Evolutionary conservation across 2,329 filamentous ascomycete genomes (phyloP), one percentile per base, ranked within the genome.

Genomic region (Penicillium sp.): DNA sequence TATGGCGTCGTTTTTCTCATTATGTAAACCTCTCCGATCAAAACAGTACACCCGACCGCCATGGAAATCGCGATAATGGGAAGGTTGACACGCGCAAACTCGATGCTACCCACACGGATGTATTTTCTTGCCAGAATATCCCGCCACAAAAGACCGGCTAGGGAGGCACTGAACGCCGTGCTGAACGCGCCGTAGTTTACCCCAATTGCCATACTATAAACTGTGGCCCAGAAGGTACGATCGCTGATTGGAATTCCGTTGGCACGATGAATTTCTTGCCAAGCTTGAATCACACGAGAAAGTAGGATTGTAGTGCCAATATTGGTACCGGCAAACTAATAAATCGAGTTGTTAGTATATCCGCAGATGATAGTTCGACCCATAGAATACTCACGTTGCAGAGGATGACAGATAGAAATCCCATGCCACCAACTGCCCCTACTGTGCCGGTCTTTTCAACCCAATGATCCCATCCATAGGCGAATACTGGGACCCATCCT

Each of bases 181-280:
- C 86, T 89, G 64, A 90, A 90, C 0, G 87, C 88, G 3, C 87
- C 87, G 51, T 85, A 90, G 67, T 91, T 90, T 54, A 90, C 85
- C 2, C 87, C 87, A 0, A 91, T 72, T 0, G 87, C 87, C 85
- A 90, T 88, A 67, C 81, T 83, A 68, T 90, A 90, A 0, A 90
- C 82, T 0, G 87, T 88, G 0, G 81, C 87, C 87, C 86, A 90
- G 65, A 89, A 89, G 0, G 81, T 87, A 3, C 87, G 80, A 36
- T 89, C 74, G 10, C 75, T 80, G 43, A 90, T 87, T 1, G 77
- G 68, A 1, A 67, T 70, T 0, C 70, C 69, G 32, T 76, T 79
- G 0, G 57, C 52, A 0, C 64, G 49, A 57, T 87, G 84, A 33
- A 90, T 88, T 1, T 73, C 62, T 55, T 82, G 74, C 88, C 88